Evolutionary conservation across 2,329 filamentous ascomycete species (phyloP).

Genomic region (Fusarium concolor): DNA sequence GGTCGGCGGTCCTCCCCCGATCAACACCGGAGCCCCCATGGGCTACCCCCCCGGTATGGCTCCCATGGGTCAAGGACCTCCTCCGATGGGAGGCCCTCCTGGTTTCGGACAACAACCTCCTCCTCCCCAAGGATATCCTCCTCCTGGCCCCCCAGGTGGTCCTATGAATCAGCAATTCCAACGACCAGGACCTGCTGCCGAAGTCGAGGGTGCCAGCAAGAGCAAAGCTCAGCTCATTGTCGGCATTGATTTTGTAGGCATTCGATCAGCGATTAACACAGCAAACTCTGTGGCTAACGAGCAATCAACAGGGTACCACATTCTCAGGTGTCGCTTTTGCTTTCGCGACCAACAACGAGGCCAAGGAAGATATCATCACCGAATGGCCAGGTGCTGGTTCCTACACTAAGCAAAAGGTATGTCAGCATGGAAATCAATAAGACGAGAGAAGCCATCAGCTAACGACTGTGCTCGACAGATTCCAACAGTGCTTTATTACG

Average conservation of each 20-base stretch:
- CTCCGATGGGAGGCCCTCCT: constrained; percentile 51
- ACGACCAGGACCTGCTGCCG: constrained; percentile 66
- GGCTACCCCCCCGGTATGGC: constrained; percentile 70
- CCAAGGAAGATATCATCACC: constrained; percentile 98
- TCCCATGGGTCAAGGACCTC: constrained; percentile 58
- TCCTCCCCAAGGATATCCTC: constrained; percentile 58
- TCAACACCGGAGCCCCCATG: constrained; percentile 72
- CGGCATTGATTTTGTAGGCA: constrained; percentile 94
- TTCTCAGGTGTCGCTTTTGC: constrained; percentile 98
- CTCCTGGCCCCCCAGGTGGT: constrained; percentile 53
- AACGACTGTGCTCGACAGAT: constrained; percentile 68
- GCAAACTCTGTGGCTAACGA: constrained; percentile 26
- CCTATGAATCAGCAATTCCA: constrained; percentile 58
- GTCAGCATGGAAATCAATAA: constrained; percentile 17
- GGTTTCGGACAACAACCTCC: constrained; percentile 56
- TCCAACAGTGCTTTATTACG: constrained; percentile 98
- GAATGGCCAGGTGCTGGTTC: constrained; percentile 99
- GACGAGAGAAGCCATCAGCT: constrained; percentile 2
- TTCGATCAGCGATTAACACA: not conserved
- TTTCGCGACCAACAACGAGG: constrained; percentile 96
- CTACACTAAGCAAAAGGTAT: constrained; percentile 97
- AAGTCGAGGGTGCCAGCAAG: constrained; percentile 88
- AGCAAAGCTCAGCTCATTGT: constrained; percentile 98
- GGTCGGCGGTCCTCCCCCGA: constrained; percentile 73
- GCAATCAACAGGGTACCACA: constrained; percentile 80